Percentiles rank a stretch among this genome's conserved stretches.
Conservation (phyloP, 257 asterid genomes). For the Mentha longifolia region DNA sequence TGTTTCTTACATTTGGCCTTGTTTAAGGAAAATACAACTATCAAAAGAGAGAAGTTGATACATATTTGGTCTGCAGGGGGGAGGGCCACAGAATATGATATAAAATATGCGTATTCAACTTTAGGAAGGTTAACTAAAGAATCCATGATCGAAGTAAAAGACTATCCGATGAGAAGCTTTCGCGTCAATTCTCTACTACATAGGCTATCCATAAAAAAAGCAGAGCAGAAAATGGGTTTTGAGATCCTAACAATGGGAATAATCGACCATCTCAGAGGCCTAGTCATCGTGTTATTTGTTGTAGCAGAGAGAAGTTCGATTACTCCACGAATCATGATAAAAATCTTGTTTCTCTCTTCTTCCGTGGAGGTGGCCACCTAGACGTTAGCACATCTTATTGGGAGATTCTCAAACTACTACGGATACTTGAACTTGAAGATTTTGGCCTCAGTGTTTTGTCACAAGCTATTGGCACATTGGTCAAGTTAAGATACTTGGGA, state of each 20-base stretch:
- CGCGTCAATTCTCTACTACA: constrained; percentile 28
- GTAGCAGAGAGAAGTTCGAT: not conserved
- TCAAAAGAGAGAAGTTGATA: constrained; percentile 18
- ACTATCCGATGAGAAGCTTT: not conserved
- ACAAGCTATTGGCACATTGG: not conserved
- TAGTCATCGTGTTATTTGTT: not conserved
- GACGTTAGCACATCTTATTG: not conserved
- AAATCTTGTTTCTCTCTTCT: not conserved
- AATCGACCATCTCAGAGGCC: not conserved
- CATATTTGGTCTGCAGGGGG: constrained; percentile 38
- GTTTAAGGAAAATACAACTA: constrained; percentile 26
- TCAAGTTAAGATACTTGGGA: not conserved
- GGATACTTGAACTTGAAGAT: not conserved
- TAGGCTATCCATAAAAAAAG: constrained; percentile 20
- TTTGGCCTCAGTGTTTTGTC: not conserved
- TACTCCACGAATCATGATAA: too few species aligned
- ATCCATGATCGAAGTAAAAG: constrained; percentile 21
- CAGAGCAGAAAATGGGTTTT: constrained; percentile 32
- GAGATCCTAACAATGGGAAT: constrained; percentile 17
- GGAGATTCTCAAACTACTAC: not conserved
- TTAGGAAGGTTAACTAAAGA: not conserved
- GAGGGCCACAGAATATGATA: not conserved
- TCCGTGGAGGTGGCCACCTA: not conserved
- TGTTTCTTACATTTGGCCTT: constrained; percentile 33
- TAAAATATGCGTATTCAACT: not conserved